Conservation (phyloP, 192 early-diverging fungal genomes). For the Lunasporangiospora selenospora region DNA sequence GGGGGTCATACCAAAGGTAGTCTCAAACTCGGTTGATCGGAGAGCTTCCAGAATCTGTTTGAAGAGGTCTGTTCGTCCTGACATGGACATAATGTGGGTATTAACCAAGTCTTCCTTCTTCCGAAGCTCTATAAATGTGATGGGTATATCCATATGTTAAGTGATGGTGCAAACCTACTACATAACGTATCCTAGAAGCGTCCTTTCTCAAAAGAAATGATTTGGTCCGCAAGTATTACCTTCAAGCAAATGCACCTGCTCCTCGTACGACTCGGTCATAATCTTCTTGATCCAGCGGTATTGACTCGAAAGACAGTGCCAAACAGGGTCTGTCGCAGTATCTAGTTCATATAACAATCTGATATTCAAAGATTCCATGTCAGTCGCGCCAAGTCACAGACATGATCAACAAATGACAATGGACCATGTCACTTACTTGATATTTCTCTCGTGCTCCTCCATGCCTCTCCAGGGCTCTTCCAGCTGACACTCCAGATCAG, state of each 20-base stretch:
- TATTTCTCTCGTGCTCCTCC: slow-evolving; percentile 89
- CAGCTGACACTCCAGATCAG: slow-evolving; percentile 79
- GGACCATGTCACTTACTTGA: slow-evolving; percentile 67
- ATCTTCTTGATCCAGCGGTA: slow-evolving; percentile 86
- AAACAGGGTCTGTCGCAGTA: slow-evolving; percentile 86
- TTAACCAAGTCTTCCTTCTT: slow-evolving; percentile 37
- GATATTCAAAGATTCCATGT: not conserved
- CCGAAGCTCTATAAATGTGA: slow-evolving; percentile 54
- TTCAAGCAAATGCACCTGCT: slow-evolving; percentile 56
- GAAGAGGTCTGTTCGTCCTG: slow-evolving; percentile 26
- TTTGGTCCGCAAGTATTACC: slow-evolving; percentile 15
- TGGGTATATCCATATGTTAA: no score
- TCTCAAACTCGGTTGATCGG: slow-evolving; percentile 43
- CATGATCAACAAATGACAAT: slow-evolving; percentile 1
- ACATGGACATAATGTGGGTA: slow-evolving; percentile 20
- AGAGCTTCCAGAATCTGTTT: slow-evolving; percentile 34
- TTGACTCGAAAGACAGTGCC: slow-evolving; percentile 87
- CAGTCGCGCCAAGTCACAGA: no score
- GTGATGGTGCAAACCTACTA: no score
- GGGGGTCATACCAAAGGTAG: slow-evolving; percentile 30
- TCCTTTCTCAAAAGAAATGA: no score
- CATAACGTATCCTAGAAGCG: no score
- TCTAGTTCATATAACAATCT: slow-evolving; percentile 79
- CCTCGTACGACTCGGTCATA: slow-evolving; percentile 72
- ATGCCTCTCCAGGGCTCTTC: slow-evolving; percentile 77